These are phyloP conservation scores for Botrytis squamosa DNA, from an alignment of 2,329 filamentous ascomycete genomes.

Conservation along the genomic window DNA sequence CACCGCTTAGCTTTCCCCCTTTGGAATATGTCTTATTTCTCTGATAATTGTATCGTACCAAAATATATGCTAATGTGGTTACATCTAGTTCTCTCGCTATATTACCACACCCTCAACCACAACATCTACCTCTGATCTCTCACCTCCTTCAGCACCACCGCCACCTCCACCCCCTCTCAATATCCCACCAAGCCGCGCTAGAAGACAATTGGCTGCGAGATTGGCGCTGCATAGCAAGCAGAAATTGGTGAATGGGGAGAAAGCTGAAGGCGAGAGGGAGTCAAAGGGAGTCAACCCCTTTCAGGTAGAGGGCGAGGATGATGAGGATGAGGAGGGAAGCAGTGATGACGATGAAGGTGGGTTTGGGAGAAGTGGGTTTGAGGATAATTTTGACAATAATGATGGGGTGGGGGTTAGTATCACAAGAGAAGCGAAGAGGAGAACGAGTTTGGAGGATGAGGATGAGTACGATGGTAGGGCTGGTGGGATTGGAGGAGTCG, in stretches of 20 bases:
- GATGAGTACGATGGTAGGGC: slow-evolving; percentile 36
- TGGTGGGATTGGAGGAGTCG: slow-evolving; percentile 30
- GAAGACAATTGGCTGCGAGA: slow-evolving; percentile 85
- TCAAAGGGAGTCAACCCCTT: slow-evolving; percentile 36
- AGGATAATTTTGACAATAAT: slow-evolving; percentile 17
- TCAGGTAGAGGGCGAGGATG: slow-evolving; percentile 38
- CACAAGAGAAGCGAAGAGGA: slow-evolving; percentile 39
- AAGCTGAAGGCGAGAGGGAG: slow-evolving; percentile 26
- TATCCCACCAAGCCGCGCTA: slow-evolving; percentile 80
- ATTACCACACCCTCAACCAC: slow-evolving; percentile 38
- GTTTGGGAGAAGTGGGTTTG: slow-evolving; percentile 14
- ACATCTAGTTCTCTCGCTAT: slow-evolving; percentile 39
- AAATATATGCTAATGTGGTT: slow-evolving; percentile 29
- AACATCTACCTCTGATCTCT: slow-evolving; percentile 41
- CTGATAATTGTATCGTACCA: not conserved
- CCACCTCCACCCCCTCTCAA: slow-evolving; percentile 78
- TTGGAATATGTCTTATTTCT: not conserved
- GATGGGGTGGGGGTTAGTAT: slow-evolving; percentile 27
- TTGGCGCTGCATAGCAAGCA: slow-evolving; percentile 74
- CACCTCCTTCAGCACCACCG: slow-evolving; percentile 59
- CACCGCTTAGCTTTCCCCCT: slow-evolving; percentile 7
- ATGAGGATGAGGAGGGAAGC: slow-evolving; percentile 33
- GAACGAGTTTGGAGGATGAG: slow-evolving; percentile 40
- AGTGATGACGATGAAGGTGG: slow-evolving; percentile 30
- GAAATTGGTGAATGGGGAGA: slow-evolving; percentile 31